phyloP scores from a whole-genome alignment of 2,329 filamentous ascomycete genomes.

The Ceratocystis eucalypticola region DNA sequence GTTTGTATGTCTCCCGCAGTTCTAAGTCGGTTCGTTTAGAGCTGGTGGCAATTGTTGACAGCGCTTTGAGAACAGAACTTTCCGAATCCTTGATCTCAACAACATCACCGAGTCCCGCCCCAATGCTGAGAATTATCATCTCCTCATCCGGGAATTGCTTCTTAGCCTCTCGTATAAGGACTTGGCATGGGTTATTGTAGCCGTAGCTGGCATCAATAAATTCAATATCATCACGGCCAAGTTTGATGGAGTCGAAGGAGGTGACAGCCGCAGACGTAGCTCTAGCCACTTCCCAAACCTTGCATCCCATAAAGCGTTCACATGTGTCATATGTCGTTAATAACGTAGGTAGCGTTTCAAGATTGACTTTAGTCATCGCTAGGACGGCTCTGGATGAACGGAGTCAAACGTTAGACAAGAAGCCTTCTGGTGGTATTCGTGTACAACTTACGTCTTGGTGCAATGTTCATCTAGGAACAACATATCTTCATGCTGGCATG shows the following conservation, averaged over 20 bases:
- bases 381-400: not conserved
- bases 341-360: conserved; percentile 20
- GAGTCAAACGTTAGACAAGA: accelerated
- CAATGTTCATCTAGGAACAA: not conserved
- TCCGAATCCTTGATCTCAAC: conserved; percentile 20
- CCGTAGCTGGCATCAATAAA: conserved; percentile 26
- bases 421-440: not conserved
- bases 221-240: conserved; percentile 23
- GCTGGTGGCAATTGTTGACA: accelerated
- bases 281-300: conserved; percentile 25
- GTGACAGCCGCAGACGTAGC: conserved; percentile 24
- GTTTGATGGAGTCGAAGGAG: conserved; percentile 25
- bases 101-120: conserved; percentile 23
- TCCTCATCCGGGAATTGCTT: conserved; percentile 21
- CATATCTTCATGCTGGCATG: not conserved
- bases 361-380: not conserved
- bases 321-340: conserved; percentile 24
- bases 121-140: conserved; percentile 23
- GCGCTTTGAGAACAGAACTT: not conserved
- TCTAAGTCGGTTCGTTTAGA: not conserved
- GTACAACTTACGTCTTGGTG: not conserved
- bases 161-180: conserved; percentile 24
- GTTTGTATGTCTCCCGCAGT: conserved; percentile 19
- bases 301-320: conserved; percentile 20
- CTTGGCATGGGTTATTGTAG: conserved; percentile 26